phyloP scores from a whole-genome alignment of 78 protist genomes.

The Polysphondylium violaceum region DNA sequence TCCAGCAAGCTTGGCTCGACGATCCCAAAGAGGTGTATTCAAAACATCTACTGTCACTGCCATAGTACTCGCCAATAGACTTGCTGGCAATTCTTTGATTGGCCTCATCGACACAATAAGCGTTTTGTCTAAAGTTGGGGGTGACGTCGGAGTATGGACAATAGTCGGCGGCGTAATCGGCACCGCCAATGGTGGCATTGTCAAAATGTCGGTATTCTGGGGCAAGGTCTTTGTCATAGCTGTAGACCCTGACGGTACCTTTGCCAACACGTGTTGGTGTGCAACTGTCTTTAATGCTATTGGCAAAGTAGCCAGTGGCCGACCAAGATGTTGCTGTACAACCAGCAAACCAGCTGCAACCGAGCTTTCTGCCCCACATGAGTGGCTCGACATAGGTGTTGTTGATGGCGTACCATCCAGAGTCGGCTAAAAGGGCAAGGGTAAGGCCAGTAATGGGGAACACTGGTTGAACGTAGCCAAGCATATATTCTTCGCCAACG shows the following conservation, averaged over 20 bases:
- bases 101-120: background rate
- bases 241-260: background rate
- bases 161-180: slow-evolving; percentile 31
- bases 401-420: slow-evolving; percentile 38
- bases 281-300: background rate
- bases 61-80: background rate
- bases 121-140: too few species aligned
- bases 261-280: slow-evolving; percentile 29
- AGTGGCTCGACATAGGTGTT: slow-evolving; percentile 23
- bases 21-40: background rate
- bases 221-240: background rate
- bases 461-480: slow-evolving; percentile 34
- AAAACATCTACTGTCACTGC: slow-evolving; percentile 57
- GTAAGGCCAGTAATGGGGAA: slow-evolving; percentile 39
- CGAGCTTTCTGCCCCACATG: slow-evolving; percentile 21
- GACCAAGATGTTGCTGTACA: slow-evolving; percentile 13
- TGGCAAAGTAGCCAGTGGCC: slow-evolving; percentile 14
- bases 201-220: slow-evolving; percentile 26
- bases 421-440: slow-evolving; percentile 15
- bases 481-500: slow-evolving; percentile 40
- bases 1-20: slow-evolving; percentile 25
- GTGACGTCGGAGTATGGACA: slow-evolving; percentile 36
- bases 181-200: background rate
- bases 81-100: background rate
- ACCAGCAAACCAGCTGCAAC: slow-evolving; percentile 1